phyloP scores from a whole-genome alignment of 129 eudicot species.

The Lactuca saligna region DNA sequence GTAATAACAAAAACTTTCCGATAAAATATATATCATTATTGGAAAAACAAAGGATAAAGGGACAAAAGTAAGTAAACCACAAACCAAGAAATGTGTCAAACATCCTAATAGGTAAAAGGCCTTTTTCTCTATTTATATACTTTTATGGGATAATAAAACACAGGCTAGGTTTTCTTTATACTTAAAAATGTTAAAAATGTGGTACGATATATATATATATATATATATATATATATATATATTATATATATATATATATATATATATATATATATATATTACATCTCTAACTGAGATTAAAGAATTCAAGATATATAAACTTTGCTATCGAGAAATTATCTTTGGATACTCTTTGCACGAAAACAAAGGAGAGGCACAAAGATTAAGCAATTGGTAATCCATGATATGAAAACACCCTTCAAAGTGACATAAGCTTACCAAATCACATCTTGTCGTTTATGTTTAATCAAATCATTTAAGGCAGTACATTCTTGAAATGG shows the following conservation, averaged over 20 bases:
- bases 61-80: background rate
- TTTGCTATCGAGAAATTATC: conserved; percentile 17
- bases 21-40: too few species aligned
- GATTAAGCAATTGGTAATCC: conserved; percentile 4
- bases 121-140: background rate
- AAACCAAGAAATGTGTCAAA: background rate
- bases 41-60: background rate
- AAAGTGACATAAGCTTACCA: conserved; percentile 33
- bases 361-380: conserved; percentile 13
- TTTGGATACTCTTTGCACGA: conserved; percentile 15
- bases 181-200: background rate
- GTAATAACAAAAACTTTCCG: background rate
- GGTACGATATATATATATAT: background rate
- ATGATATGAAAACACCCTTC: conserved; percentile 17
- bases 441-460: conserved; percentile 31
- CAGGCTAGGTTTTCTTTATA: background rate
- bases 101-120: background rate
- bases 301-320: conserved; percentile 15
- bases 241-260: too few species aligned
- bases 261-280: background rate
- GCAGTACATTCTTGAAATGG: background rate
- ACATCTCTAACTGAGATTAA: conserved; percentile 7
- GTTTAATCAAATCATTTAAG: conserved; percentile 12
- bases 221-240: too few species aligned
- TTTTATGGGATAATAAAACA: background rate